Evolutionary conservation across 225 moss, liverwort and hornwort species (phyloP), one percentile per base, ranked within the genome.

Genomic region (Pseudisothecium myosuroides): DNA sequence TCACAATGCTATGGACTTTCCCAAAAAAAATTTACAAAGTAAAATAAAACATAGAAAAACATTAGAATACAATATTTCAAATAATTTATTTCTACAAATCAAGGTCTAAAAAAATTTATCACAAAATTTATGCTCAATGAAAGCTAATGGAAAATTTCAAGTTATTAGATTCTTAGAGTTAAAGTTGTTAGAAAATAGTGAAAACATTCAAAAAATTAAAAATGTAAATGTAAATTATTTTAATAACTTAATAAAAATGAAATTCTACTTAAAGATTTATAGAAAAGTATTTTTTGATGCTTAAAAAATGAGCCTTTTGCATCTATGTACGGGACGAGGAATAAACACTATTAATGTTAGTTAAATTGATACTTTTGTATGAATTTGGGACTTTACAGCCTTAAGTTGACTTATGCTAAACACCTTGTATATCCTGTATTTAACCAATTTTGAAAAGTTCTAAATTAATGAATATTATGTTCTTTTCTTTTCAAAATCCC

Each of bases 281-380:
- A 18, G 2, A 47, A 18, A 74, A 18, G 4, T 11, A 4, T 7
- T 47, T 18, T 74, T 1, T 7, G 1, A 74, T 74, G 10, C 18
- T 4, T 29, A 18, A 0, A 29, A 47, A 47, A 47, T 2, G 0
- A 17, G 17, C 16, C 6, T 9, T 45, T 1, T 28, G 0, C 17
- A 43, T 0, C 17, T 10, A 45, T 17, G 0, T 45, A 26, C 9
- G 27, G 0, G 72, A n/a, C 0, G 0, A 72, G 6, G 6, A 10
- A 43, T 72, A 71, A 8, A 26, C 1, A 41, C 3, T 41, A 10
- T 59, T 59, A 23, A 16, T 16, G 5, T 43, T 27, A 3, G 3
- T 43, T 5, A 72, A 27, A 43, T 72, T 72, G 27, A 72, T 5
- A 43, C 16, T 72, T 78, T 68, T 23, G 39, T 23, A 68, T 39